phyloP scores from a whole-genome alignment of 225 moss, liverwort and hornwort genomes.

The Antitrichia curtipendula region DNA sequence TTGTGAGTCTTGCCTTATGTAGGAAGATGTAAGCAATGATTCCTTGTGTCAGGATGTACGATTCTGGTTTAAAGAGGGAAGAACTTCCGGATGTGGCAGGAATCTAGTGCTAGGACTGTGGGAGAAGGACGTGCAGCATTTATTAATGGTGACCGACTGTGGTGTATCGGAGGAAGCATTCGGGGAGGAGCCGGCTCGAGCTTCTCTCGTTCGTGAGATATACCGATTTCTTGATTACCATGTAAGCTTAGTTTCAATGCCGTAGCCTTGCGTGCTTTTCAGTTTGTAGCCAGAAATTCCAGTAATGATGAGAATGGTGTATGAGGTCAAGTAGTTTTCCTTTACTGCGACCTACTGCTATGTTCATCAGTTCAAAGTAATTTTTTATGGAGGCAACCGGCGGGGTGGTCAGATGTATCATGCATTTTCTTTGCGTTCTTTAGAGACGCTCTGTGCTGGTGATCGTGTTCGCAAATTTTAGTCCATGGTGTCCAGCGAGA shows the following conservation, averaged over 20 bases:
- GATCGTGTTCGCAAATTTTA: not conserved
- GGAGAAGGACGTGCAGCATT: constrained; percentile 54
- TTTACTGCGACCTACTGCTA: not conserved
- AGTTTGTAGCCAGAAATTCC: not conserved
- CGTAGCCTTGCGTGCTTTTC: not conserved
- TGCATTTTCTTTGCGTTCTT: not conserved
- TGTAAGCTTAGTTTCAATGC: constrained; percentile 12
- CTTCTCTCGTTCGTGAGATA: constrained; percentile 46
- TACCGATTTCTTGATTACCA: constrained; percentile 46
- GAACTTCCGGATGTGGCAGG: constrained; percentile 11
- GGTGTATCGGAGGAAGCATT: constrained; percentile 17
- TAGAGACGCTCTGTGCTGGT: not conserved
- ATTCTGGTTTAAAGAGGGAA: not conserved
- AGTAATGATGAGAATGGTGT: not conserved
- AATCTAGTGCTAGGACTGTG: constrained; percentile 45
- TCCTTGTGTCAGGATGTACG: not conserved
- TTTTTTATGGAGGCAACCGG: not conserved
- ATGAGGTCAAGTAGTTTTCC: not conserved
- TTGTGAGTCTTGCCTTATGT: not conserved
- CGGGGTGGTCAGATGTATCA: not conserved
- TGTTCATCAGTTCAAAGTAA: not conserved
- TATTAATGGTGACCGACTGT: constrained; percentile 43
- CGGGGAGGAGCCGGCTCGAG: constrained; percentile 20
- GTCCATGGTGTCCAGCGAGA: not conserved
- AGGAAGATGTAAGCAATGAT: not conserved